A percentile compares a stretch with the other conserved stretches of the same genome.
Evolutionary conservation across 164 flowering plant genomes (phyloP).

Genomic region (Malania oleifera): DNA sequence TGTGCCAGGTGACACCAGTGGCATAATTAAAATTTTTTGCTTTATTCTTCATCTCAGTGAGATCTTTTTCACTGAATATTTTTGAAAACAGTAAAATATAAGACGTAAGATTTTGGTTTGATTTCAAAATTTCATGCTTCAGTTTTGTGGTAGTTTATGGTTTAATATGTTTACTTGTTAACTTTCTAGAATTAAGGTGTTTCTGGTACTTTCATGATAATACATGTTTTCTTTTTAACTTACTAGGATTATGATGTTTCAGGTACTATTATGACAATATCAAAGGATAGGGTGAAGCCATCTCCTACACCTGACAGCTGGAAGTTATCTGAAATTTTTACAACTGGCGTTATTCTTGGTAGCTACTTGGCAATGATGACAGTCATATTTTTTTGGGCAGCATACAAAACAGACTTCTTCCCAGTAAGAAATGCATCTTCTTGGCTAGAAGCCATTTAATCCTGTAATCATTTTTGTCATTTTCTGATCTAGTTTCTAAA

Average conservation of each 20-base stretch:
- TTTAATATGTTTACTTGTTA: no score
- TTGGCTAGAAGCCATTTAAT: not conserved
- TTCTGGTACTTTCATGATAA: not conserved
- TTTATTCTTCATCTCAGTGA: no score
- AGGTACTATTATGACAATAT: slow-evolving; percentile 92
- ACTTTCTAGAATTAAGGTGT: no score
- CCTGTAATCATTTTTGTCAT: no score
- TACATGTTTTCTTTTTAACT: slow-evolving; percentile 1
- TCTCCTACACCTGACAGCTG: slow-evolving; percentile 89
- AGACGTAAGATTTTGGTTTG: no score
- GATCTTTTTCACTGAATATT: slow-evolving; percentile 4
- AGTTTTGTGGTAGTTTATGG: no score
- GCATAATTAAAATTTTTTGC: no score
- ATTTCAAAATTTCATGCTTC: no score
- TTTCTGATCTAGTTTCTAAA: no score
- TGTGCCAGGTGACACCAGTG: no score
- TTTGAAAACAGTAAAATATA: no score
- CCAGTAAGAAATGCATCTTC: slow-evolving; percentile 34
- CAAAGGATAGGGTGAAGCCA: slow-evolving; percentile 82
- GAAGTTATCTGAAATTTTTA: slow-evolving; percentile 78
- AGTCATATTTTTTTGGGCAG: slow-evolving; percentile 81
- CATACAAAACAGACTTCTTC: slow-evolving; percentile 74
- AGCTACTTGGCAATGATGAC: slow-evolving; percentile 87
- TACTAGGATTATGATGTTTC: slow-evolving; percentile 4
- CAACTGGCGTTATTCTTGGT: slow-evolving; percentile 74